These are phyloP conservation scores for Phyllosticta citribraziliensis DNA, from an alignment of 2,329 filamentous ascomycete genomes.

Conservation along the genomic window DNA sequence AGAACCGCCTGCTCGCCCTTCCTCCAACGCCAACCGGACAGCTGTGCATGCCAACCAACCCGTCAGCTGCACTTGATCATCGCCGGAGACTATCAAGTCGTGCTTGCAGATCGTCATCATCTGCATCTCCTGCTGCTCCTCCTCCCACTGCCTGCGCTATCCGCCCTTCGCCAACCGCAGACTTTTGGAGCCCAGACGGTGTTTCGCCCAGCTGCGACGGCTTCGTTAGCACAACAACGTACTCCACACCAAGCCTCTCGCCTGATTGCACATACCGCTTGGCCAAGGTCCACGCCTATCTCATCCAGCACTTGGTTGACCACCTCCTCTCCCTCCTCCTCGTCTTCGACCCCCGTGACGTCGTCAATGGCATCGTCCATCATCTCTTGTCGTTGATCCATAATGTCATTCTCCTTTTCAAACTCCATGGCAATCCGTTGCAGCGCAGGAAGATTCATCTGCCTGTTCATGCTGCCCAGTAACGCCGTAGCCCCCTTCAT, in stretches of 20 bases:
- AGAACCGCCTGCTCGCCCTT: slow-evolving; percentile 7
- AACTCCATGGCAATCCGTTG: slow-evolving; percentile 99
- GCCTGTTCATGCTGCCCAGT: slow-evolving; percentile 91
- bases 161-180: slow-evolving; percentile 60
- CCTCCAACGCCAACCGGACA: not conserved
- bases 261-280: slow-evolving; percentile 52
- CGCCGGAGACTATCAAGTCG: slow-evolving; percentile 75
- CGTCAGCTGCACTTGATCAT: slow-evolving; percentile 18
- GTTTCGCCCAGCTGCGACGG: slow-evolving; percentile 72
- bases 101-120: slow-evolving; percentile 86
- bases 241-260: not conserved
- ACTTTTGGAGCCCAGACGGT: slow-evolving; percentile 70
- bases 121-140: slow-evolving; percentile 42
- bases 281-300: slow-evolving; percentile 87
- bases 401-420: slow-evolving; percentile 96
- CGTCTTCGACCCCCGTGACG: slow-evolving; percentile 79
- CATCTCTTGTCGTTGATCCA: slow-evolving; percentile 98
- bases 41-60: not conserved
- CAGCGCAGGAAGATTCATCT: slow-evolving; percentile 92
- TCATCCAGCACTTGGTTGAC: slow-evolving; percentile 95
- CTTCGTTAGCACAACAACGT: slow-evolving; percentile 12
- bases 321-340: slow-evolving; percentile 94
- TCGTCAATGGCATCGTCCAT: slow-evolving; percentile 99
- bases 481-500: slow-evolving; percentile 97
- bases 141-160: slow-evolving; percentile 77